Base-by-base conservation (phyloP, 2,329 filamentous ascomycete species). In the Cladosporium sp. region DNA sequence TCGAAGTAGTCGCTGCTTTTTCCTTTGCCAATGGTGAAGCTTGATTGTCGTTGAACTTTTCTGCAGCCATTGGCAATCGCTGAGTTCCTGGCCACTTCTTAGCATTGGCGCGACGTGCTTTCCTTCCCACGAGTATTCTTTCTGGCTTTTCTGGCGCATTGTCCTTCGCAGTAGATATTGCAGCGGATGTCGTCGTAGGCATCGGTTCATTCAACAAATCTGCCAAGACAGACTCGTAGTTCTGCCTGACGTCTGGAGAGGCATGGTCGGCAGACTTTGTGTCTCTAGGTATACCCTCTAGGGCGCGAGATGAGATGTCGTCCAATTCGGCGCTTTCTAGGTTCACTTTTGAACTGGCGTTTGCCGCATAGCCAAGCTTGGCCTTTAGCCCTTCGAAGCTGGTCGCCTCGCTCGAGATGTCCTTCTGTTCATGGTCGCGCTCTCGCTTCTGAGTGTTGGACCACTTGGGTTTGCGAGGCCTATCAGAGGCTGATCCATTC, bases 171-270 rank as follows among this genome's bases (percentile, higher is more conserved):
- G 21, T 21, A 32, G 30, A 8, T 32, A 32, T 32, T 8, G 30
- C 10, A 32, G 30, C 30, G 10, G 39, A n/a, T 13, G 39, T 21
- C 39, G 39, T n/a, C 21, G 39, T 46, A 21, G 39, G 1, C n/a
- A n/a, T 21, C 39, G 39, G 18, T 10, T 46, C n/a, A n/a, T 46
- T 25, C 34, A 58, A 28, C 6, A 58, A 14, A n/a, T 10, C 25
- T 11, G 34, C 56, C 11, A 61, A n/a, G 18, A 61, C 46, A 11
- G 58, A 34, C n/a, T 61, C 58, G 21, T 61, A 61, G 5, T 10
- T 16, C 18, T 61, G 26, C 28, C 58, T 32, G 13, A 51, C 46
- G 16, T 26, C 43, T 2, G 34, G 2, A 8, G 43, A 34, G 23
- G 21, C 13, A 14, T 49, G 23, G 30, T 30, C 25, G 21, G 21